Base-by-base conservation (phyloP, 2,329 filamentous ascomycete genomes). In the Alternaria hordeiaustralica region DNA sequence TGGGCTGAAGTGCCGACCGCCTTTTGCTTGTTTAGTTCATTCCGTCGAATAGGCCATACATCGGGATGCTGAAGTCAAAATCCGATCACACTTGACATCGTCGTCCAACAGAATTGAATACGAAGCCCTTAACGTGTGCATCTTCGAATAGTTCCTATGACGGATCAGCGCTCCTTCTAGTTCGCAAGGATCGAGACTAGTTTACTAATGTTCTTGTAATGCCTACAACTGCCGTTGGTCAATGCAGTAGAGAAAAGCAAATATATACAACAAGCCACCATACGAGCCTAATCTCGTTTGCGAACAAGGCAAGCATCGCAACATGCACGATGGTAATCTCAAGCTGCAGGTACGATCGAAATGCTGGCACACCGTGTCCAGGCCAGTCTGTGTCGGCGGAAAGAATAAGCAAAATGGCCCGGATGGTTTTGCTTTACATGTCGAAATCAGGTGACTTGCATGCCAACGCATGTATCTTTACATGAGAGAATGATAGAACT, bases 271-370 rank as follows among this genome's bases (percentile, higher is more conserved):
- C 20, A 53, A 41, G 49, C 49, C 9, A 53, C 49, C 30, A 53
- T 36, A 33, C 49, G 3, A 25, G 28, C 13, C 13, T 53, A 30
- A 53, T 53, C n/a, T 41, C 28, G 20, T 36, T 53, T 53, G 30
- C 20, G 20, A 53, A n/a, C n/a, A 23, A 41, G 28, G 49, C 49
- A 53, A 28, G 20, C 49, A 21, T 53, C 20, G 20, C 20, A 53
- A 53, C 21, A 53, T 53, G 49, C 49, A 53, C 30, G 49, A 53
- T 41, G 49, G 20, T 28, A 53, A 53, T 53, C 20, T 53, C 49
- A 25, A n/a, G 8, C 49, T 53, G 49, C 49, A 53, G 49, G 49
- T 53, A 41, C 49, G 36, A 30, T 30, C 49, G 28, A 28, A 30
- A 36, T 51, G 49, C n/a, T n/a, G n/a, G 28, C 13, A 23, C 18